Percentiles rank a stretch among this genome's conserved stretches.
Evolutionary conservation across 768 basidiomycete species (phyloP).

Genomic region (Suillus subalutaceus): DNA sequence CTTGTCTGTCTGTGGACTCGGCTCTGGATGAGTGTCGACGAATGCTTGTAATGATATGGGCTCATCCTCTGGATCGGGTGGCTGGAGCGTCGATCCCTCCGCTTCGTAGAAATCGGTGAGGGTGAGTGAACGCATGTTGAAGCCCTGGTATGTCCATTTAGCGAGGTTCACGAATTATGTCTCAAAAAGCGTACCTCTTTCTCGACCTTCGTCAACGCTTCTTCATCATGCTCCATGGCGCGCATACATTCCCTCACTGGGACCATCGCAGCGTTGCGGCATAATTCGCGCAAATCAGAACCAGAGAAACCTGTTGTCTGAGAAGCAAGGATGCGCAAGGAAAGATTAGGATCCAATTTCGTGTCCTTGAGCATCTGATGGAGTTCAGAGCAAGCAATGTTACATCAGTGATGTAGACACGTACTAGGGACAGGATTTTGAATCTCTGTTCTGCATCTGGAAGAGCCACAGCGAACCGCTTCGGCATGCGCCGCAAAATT

Average conservation of each 20-base stretch:
- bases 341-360: constrained; percentile 61
- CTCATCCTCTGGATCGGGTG: constrained; percentile 1
- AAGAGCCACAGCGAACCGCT: constrained; percentile 85
- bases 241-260: constrained; percentile 86
- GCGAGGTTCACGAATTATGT: neutral
- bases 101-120: constrained; percentile 67
- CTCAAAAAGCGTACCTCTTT: constrained; percentile 43
- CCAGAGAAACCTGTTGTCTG: constrained; percentile 80
- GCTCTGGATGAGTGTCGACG: neutral
- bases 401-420: constrained; percentile 19
- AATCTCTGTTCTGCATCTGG: constrained; percentile 79
- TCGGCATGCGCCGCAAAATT: constrained; percentile 96
- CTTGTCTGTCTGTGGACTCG: neutral
- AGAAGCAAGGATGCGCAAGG: constrained; percentile 62
- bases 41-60: constrained; percentile 1
- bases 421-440: constrained; percentile 81
- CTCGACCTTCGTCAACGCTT: constrained; percentile 48
- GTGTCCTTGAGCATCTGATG: constrained; percentile 85
- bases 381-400: neutral
- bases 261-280: constrained; percentile 91
- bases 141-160: constrained; percentile 51
- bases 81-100: constrained; percentile 32
- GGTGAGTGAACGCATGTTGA: constrained; percentile 72
- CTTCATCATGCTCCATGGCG: constrained; percentile 46
- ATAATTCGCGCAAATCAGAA: constrained; percentile 89